Evolutionary conservation across 306 rosid species (phyloP).

Genomic region (Vachellia collinsii): DNA sequence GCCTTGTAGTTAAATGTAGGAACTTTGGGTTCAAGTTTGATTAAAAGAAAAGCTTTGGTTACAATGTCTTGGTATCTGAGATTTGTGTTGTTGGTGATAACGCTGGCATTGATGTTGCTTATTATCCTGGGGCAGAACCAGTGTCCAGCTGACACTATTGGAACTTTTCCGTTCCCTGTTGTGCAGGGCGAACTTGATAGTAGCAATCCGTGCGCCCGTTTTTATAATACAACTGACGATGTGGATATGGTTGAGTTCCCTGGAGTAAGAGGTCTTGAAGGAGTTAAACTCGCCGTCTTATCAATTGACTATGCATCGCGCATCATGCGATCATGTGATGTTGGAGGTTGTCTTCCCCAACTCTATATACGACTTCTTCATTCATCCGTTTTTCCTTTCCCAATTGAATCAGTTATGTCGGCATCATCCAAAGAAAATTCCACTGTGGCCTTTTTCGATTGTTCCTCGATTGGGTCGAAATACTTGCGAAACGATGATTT

Average conservation of each 20-base stretch:
- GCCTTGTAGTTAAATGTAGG: too few species aligned
- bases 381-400: constrained; percentile 28
- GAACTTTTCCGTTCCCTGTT: not conserved
- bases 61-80: too few species aligned
- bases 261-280: not conserved
- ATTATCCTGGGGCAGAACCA: not conserved
- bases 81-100: too few species aligned
- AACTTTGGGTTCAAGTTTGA: too few species aligned
- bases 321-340: constrained; percentile 10
- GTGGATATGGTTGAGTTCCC: not conserved
- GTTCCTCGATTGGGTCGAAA: not conserved
- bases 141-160: too few species aligned
- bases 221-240: too few species aligned
- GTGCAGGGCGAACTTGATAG: too few species aligned
- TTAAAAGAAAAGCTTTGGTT: too few species aligned
- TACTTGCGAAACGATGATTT: too few species aligned
- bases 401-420: not conserved
- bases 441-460: constrained; percentile 34
- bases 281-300: too few species aligned
- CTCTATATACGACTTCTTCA: not conserved
- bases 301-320: constrained; percentile 31
- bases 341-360: constrained; percentile 28
- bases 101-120: not conserved
- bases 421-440: too few species aligned
- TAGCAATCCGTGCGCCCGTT: too few species aligned